Evolutionary conservation across 176 grass and related monocot genomes (phyloP), one percentile per base, ranked within the genome.

Genomic region (Oryza officinalis): DNA sequence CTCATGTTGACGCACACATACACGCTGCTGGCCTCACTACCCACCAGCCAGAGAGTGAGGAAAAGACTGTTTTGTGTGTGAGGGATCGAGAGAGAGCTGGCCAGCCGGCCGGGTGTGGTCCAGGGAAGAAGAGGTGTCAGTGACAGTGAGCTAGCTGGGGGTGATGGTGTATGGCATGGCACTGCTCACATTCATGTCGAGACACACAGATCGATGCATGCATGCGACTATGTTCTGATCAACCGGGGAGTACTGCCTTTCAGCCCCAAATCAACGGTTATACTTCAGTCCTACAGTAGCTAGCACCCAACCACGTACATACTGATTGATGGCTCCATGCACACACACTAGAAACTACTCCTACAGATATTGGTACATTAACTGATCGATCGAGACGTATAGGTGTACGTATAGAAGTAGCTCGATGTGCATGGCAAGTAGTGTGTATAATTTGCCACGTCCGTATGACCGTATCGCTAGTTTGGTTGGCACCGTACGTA

Each of bases 161-260:
- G 33, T 35, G 33, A 35, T 57, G 17, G 63, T 69, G 40, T 47
- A 80, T 89, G 63, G 67, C 84, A 86, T 86, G 79, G 65, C 67
- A 59, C 79, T 78, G 83, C 79, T 86, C 88, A 82, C 73, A 77
- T 89, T 86, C 83, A 90, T 77, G 73, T 71, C 73, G 59, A 78
- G 72, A 76, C 85, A 33, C 85, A 80, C 70, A 64, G 70, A 80
- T 88, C 35, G 66, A 52, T 67, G 63, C 63, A 35, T 65, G 63
- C 63, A 33, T 50, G 17, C 15, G 28, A 22, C 50, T 11, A 25
- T 61, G 57, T 66, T 38, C 76, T 75, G 38, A 65, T 31, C 71
- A 57, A 78, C 27, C 73, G 17, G 17, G 45, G 12, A 47, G 45
- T 32, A 8, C 40, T 17, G 14, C 25, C 41, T 82, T 76, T 76